Evolutionary conservation across 2,329 filamentous ascomycete species (phyloP).

Genomic region (Ceratocystis alfenasii): DNA sequence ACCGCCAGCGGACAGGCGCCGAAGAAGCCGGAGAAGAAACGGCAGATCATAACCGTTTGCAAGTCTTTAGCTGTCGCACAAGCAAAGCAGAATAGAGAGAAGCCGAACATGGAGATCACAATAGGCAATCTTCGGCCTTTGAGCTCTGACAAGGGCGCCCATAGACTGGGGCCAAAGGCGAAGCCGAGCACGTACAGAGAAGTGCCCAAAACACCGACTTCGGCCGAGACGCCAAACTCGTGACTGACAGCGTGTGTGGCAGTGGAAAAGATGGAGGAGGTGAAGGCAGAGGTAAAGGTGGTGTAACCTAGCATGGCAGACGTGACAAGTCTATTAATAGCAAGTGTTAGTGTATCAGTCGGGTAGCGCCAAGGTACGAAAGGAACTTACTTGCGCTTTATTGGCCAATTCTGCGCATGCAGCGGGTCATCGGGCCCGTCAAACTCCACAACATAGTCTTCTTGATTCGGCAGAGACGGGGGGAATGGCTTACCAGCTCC

Average conservation of each 20-base stretch:
- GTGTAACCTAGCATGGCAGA: constrained; percentile 60
- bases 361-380: neutral
- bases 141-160: constrained; percentile 62
- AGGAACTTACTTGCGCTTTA: constrained; percentile 58
- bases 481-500: constrained; percentile 66
- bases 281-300: constrained; percentile 59
- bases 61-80: constrained; percentile 55
- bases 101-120: constrained; percentile 52
- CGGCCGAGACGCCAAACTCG: constrained; percentile 48
- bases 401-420: constrained; percentile 78
- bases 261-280: constrained; percentile 62
- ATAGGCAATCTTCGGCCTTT: constrained; percentile 54
- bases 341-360: no score
- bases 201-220: constrained; percentile 53
- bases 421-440: constrained; percentile 71
- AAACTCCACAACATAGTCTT: constrained; percentile 76
- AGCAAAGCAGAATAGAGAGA: constrained; percentile 55
- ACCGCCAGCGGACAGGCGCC: constrained; percentile 57
- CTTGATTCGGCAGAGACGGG: constrained; percentile 53
- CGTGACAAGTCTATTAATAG: constrained; percentile 41
- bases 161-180: constrained; percentile 58
- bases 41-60: constrained; percentile 55
- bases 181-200: constrained; percentile 62
- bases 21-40: constrained; percentile 64
- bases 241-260: constrained; percentile 46